Conservation (phyloP, 257 asterid genomes). For the Catharanthus roseus region DNA sequence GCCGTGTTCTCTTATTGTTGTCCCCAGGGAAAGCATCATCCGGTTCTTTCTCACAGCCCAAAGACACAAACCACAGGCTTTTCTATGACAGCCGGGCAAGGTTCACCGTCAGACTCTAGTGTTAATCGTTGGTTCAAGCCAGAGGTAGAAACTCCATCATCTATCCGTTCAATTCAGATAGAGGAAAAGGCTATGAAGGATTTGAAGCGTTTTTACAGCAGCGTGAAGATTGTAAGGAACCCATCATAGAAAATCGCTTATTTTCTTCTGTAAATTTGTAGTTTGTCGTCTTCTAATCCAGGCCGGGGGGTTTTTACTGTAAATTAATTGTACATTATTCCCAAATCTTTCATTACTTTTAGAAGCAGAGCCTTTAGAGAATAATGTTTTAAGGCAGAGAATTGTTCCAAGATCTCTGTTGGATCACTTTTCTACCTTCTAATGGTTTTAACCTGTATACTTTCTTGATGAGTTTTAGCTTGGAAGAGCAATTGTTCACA, state of each 20-base stretch:
- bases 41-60: constrained; percentile 59
- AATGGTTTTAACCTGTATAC: not conserved
- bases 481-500: not conserved
- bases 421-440: not conserved
- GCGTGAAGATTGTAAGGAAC: constrained; percentile 71
- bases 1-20: not conserved
- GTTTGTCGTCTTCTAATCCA: not conserved
- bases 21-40: constrained; percentile 53
- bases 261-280: constrained; percentile 5
- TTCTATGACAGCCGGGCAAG: constrained; percentile 59
- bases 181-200: constrained; percentile 95
- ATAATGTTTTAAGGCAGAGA: not conserved
- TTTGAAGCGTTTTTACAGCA: constrained; percentile 81
- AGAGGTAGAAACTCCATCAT: constrained; percentile 60
- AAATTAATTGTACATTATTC: constrained; percentile 19
- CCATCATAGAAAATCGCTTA: constrained; percentile 33
- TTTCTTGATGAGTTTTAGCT: not conserved
- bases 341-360: not conserved
- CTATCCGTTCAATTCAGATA: constrained; percentile 81
- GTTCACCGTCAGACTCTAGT: constrained; percentile 65
- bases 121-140: constrained; percentile 94
- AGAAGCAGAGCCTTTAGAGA: not conserved
- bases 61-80: constrained; percentile 67
- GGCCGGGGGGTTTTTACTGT: constrained; percentile 1
- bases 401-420: not conserved